Evolutionary conservation across 2,329 filamentous ascomycete genomes (phyloP).

Genomic region (Graphium sp.): DNA sequence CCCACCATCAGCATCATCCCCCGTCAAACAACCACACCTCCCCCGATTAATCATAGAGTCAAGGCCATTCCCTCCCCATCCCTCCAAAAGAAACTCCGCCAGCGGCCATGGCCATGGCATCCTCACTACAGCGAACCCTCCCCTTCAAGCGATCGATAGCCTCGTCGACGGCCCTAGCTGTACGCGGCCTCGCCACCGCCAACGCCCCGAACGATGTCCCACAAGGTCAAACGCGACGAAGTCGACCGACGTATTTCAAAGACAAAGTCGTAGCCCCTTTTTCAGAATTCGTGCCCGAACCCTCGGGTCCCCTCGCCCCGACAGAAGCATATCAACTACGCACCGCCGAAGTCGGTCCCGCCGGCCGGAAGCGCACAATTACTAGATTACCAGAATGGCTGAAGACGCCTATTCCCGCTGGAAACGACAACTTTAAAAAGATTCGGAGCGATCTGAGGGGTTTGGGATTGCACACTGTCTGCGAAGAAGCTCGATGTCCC

Average conservation of each 20-base stretch:
- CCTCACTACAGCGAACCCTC: too few relatives aligned
- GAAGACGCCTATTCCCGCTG: constrained; percentile 82
- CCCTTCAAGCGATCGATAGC: too few relatives aligned
- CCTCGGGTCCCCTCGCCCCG: constrained; percentile 23
- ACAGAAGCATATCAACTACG: constrained; percentile 42
- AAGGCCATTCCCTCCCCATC: too few relatives aligned
- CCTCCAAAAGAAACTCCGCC: too few relatives aligned
- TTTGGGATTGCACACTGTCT: constrained; percentile 83
- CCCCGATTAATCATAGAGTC: too few relatives aligned
- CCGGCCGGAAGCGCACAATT: constrained; percentile 44
- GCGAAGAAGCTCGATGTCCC: constrained; percentile 91
- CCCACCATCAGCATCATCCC: too few relatives aligned
- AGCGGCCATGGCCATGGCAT: too few relatives aligned
- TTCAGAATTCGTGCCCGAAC: constrained; percentile 35
- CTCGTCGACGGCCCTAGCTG: too few relatives aligned
- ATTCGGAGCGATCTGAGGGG: constrained; percentile 90
- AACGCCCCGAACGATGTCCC: too few relatives aligned
- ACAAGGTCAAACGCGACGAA: constrained; percentile 14
- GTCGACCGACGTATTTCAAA: constrained; percentile 40
- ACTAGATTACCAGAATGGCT: constrained; percentile 81
- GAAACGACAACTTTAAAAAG: constrained; percentile 71
- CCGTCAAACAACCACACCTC: too few relatives aligned
- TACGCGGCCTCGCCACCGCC: too few relatives aligned
- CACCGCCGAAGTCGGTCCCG: constrained; percentile 47
- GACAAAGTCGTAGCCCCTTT: constrained; percentile 39